Conservation (phyloP, 352 stramenopile genomes). For the Phytophthora vignae region DNA sequence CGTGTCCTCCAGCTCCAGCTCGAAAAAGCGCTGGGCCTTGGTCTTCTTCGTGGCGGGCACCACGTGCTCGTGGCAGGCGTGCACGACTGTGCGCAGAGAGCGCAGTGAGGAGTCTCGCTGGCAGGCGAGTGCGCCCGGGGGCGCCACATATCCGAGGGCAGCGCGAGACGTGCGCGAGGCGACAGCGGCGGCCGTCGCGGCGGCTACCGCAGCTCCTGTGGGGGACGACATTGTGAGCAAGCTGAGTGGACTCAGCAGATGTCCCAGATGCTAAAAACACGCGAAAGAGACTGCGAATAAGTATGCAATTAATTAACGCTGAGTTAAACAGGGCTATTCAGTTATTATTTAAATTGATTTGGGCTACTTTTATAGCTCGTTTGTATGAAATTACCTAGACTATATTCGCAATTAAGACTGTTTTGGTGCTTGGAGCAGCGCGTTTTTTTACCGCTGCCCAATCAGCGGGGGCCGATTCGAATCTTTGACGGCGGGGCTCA, state of each 20-base stretch:
- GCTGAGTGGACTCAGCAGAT: slow-evolving; percentile 10
- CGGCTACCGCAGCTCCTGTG: slow-evolving; percentile 32
- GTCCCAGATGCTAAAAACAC: slow-evolving; percentile 24
- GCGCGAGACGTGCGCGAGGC: slow-evolving; percentile 14
- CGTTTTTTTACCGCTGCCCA: slow-evolving; percentile 32
- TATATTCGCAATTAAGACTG: slow-evolving; percentile 2
- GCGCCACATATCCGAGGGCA: slow-evolving; percentile 21
- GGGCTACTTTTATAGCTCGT: not conserved
- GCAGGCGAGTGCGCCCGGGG: slow-evolving; percentile 62
- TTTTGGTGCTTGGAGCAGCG: slow-evolving; percentile 39
- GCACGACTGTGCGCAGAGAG: slow-evolving; percentile 55
- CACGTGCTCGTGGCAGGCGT: slow-evolving; percentile 43
- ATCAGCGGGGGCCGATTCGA: slow-evolving; percentile 15
- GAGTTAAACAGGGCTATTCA: not conserved
- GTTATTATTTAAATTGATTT: not conserved
- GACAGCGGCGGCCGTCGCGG: slow-evolving; percentile 16
- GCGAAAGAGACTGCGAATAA: slow-evolving; percentile 10
- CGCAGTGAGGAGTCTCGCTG: slow-evolving; percentile 74
- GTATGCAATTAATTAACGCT: not conserved
- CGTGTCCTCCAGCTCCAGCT: slow-evolving; percentile 77
- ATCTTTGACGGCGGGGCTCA: slow-evolving; percentile 25
- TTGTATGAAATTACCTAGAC: not conserved
- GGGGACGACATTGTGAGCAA: slow-evolving; percentile 25
- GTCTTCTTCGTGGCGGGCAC: slow-evolving; percentile 43
- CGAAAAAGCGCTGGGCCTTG: slow-evolving; percentile 51